These are phyloP conservation scores for Fusarium siculi DNA, from an alignment of 2,329 filamentous ascomycete genomes.

Conservation along the genomic window DNA sequence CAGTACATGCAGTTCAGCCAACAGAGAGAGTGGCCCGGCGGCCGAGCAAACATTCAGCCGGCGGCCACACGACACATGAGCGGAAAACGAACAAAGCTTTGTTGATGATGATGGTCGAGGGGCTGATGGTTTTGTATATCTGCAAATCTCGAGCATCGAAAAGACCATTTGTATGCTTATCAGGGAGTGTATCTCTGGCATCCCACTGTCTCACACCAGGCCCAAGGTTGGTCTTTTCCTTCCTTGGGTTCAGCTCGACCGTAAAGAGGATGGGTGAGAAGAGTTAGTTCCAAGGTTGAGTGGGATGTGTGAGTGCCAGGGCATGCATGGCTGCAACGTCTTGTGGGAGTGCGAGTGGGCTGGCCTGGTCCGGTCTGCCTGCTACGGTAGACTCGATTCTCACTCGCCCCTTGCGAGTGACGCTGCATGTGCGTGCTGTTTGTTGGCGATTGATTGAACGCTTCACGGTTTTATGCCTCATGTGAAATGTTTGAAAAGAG, in stretches of 20 bases:
- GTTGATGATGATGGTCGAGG: background rate
- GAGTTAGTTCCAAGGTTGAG: conserved; percentile 31
- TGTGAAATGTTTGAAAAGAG: conserved; percentile 13
- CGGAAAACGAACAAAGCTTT: background rate
- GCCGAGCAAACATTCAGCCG: conserved; percentile 6
- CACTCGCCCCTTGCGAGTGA: background rate
- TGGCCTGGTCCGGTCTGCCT: conserved; percentile 2
- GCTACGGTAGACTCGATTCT: background rate
- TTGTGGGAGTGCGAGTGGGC: conserved; percentile 25
- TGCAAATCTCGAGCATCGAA: background rate
- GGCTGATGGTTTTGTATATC: background rate
- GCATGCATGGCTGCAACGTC: conserved; percentile 33
- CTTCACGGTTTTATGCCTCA: conserved; percentile 26
- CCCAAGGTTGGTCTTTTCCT: background rate
- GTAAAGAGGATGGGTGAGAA: conserved; percentile 22
- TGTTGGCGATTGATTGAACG: background rate
- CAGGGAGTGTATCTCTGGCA: conserved; percentile 7
- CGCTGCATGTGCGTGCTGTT: background rate
- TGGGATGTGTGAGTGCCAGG: conserved; percentile 31
- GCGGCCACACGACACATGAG: conserved; percentile 12
- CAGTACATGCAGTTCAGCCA: conserved; percentile 14
- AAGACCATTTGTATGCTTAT: conserved; percentile 23
- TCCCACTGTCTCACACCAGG: conserved; percentile 15
- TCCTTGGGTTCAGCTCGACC: conserved; percentile 14
- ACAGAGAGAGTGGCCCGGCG: conserved; percentile 15